Percentiles rank a stretch among this genome's conserved stretches.
Evolutionary conservation across 768 basidiomycete species (phyloP).

Genomic region (Hortiboletus flavorubellus): DNA sequence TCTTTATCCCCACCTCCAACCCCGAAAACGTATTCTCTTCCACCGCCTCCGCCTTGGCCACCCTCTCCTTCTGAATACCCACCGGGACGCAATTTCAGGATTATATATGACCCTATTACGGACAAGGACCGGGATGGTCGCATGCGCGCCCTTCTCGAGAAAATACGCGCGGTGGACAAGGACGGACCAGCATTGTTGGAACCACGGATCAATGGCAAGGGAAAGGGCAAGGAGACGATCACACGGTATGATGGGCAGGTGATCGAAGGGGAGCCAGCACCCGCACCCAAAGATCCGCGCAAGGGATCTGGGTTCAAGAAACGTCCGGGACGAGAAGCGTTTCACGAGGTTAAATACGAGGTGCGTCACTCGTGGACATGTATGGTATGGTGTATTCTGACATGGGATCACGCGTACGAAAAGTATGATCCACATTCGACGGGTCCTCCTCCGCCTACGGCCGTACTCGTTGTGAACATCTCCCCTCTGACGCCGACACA

Average conservation of each 20-base stretch:
- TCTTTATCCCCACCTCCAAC: conserved; percentile 15
- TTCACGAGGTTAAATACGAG: conserved; percentile 53
- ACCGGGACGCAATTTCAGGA: conserved; percentile 49
- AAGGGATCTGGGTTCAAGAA: conserved; percentile 37
- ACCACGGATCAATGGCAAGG: conserved; percentile 55
- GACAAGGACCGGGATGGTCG: conserved; percentile 45
- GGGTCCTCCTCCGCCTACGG: conserved; percentile 68
- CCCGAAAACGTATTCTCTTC: conserved; percentile 38
- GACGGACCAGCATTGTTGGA: conserved; percentile 23
- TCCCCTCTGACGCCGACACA: conserved; percentile 67
- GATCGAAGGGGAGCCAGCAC: conserved; percentile 40
- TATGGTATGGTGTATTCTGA: conserved; percentile 3
- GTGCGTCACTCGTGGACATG: conserved; percentile 34
- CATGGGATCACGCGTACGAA: neutral
- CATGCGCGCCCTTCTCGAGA: conserved; percentile 40
- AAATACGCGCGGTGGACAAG: conserved; percentile 35
- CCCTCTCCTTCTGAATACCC: conserved; percentile 51
- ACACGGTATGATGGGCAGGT: conserved; percentile 55
- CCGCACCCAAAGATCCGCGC: conserved; percentile 53
- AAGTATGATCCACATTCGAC: conserved; percentile 77
- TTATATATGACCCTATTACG: conserved; percentile 58
- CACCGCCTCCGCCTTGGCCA: conserved; percentile 51
- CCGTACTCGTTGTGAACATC: conserved; percentile 69
- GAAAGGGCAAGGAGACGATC: conserved; percentile 59
- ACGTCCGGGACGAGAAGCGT: conserved; percentile 36